Base-by-base conservation (phyloP, 148 eudicot species). In the Amaranthus cruentus region DNA sequence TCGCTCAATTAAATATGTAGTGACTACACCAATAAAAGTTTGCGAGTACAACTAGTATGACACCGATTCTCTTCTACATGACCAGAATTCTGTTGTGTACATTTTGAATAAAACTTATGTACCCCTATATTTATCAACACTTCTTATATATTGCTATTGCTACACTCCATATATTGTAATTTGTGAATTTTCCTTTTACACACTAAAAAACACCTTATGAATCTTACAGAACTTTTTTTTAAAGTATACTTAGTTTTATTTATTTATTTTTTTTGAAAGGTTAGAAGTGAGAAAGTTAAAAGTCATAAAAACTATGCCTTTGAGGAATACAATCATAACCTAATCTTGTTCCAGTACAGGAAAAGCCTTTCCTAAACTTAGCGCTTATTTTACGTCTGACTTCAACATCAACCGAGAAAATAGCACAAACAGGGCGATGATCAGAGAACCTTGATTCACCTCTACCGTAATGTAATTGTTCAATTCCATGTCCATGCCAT, bases 361-460 rank as follows among this genome's bases (percentile, higher is more conserved):
- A 90, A 73, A 57, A 83, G 28, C 96, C 96, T 78, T 86, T 90
- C 69, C 88, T 83, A 62, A 86, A 86, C 78, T 59, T 82, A 2
- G 86, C 6, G 14, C 44, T 44, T 5, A 71, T 6, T 72, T 73
- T 78, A 73, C 70, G 79, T 73, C 73, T 83, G n/a, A 70, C 80
- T 72, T 87, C 89, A 6, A 91, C 89, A 48, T 85, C 87, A 5
- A 88, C 77, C 0, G 88, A 79, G 53, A 91, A 91, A 18, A 89
- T 84, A 3, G 89, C 87, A 76, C 87, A 91, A 0, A 91, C 97
- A 0, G 97, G 94, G 43, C 97, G 80, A 64, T 91, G 97, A 81
- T 91, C 97, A 0, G 97, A 91, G 52, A 91, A 89, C 73, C 86
- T 85, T 6, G 97, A 91, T 70, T 91, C 97, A 15, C 87, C 84